Conservation (phyloP, 2,329 filamentous ascomycete genomes). For the Trichoderma semiorbis region DNA sequence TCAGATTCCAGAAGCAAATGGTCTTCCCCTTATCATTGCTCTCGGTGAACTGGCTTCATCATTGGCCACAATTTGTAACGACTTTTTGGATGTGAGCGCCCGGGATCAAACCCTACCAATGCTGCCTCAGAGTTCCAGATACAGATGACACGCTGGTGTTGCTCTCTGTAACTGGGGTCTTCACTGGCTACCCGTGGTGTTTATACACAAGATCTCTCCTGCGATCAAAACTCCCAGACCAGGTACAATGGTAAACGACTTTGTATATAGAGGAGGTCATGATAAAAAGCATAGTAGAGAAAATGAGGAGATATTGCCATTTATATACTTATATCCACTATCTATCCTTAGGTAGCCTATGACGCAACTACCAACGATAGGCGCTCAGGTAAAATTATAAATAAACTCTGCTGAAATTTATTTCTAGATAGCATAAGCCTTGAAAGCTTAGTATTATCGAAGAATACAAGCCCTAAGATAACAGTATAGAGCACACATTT, state of each 20-base stretch:
- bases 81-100: background rate
- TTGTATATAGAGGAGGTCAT: no score
- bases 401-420: background rate
- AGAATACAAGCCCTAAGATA: background rate
- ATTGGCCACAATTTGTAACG: background rate
- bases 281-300: background rate
- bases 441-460: background rate
- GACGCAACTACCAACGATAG: background rate
- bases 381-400: background rate
- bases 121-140: background rate
- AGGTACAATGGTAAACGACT: background rate
- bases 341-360: background rate
- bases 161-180: background rate
- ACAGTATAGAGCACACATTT: background rate
- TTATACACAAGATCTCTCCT: background rate
- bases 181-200: background rate
- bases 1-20: background rate
- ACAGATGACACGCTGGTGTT: background rate
- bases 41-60: background rate
- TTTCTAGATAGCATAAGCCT: background rate
- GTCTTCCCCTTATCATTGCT: background rate
- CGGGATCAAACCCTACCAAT: background rate
- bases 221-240: background rate
- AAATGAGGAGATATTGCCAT: background rate
- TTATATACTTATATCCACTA: background rate